phyloP scores from a whole-genome alignment of 2,329 filamentous ascomycete genomes.

The Fusarium sp. region DNA sequence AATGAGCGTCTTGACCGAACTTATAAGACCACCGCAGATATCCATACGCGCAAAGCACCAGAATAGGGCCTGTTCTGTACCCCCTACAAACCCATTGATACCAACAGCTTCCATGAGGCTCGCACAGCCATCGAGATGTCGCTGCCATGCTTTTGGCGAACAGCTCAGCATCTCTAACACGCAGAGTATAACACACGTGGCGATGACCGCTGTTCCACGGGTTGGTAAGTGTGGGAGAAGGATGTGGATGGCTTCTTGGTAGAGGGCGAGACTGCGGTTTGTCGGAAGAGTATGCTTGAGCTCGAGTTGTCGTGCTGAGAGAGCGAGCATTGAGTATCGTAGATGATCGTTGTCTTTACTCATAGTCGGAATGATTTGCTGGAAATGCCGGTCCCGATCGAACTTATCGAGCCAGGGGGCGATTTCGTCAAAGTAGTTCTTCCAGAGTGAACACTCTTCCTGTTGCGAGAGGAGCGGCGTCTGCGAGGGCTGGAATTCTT shows the following conservation, averaged over 20 bases:
- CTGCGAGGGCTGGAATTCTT: slow-evolving; percentile 34
- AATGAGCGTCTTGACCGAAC: slow-evolving; percentile 61
- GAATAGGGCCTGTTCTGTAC: slow-evolving; percentile 62
- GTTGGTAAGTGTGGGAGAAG: slow-evolving; percentile 60
- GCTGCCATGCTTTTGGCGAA: slow-evolving; percentile 60
- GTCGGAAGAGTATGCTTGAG: slow-evolving; percentile 51
- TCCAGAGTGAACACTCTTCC: slow-evolving; percentile 52
- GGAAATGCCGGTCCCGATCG: slow-evolving; percentile 60
- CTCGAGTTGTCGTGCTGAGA: slow-evolving; percentile 64
- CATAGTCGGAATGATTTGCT: slow-evolving; percentile 59
- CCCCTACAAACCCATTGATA: slow-evolving; percentile 62
- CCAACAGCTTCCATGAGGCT: slow-evolving; percentile 61
- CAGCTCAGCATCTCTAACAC: slow-evolving; percentile 66
- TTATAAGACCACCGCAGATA: slow-evolving; percentile 64
- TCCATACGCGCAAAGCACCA: slow-evolving; percentile 68
- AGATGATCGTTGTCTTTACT: slow-evolving; percentile 57
- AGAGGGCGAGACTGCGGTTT: slow-evolving; percentile 58
- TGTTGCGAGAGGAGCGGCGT: slow-evolving; percentile 39
- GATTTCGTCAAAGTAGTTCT: slow-evolving; percentile 56
- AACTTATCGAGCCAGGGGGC: slow-evolving; percentile 64
- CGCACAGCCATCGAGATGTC: slow-evolving; percentile 64
- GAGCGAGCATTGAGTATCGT: slow-evolving; percentile 60
- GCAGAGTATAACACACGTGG: slow-evolving; percentile 64
- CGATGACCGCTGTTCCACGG: slow-evolving; percentile 61
- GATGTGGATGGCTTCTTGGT: slow-evolving; percentile 62